Base-by-base conservation (phyloP, 1,284 basidiomycete genomes). In the Pisolithus thermaeus region DNA sequence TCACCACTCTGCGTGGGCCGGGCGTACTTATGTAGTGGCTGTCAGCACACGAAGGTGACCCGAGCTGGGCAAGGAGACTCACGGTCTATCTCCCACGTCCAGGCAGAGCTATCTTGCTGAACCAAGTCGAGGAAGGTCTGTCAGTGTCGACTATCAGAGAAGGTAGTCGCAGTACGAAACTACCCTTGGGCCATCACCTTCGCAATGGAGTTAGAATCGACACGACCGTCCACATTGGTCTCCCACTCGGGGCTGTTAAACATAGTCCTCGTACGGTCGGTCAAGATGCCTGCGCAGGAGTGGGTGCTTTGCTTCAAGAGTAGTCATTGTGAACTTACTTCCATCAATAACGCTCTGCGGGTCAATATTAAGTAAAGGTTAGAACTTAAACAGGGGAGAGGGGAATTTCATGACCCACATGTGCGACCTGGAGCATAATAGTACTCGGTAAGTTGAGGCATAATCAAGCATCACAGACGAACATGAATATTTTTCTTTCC, bases 401-500 rank as follows among this genome's bases (percentile, higher is more conserved):
- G 12, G 28, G 25, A 14, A 28, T 23, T 47, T 36, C 38, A 18
- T 3, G 9, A 74, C 81, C 61, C 60, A 84, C 83, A 66, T 86
- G 81, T 8, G 81, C 78, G 32, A 82, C 76, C 79, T 82, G 51
- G n/a, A 8, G n/a, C 4, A 28, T 18, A 41, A 41, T 5, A 11
- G 14, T 30, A 16, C n/a, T 14, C 6, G 9, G 47, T 66, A 48
- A 56, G 50, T 16, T 1, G 51, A 11, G 18, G 9, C 25, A 18
- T 7, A 22, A 22, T 7, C 5, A 16, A 43, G 23, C 48, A 20
- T 12, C 23, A 43, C 22, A 46, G 16, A 66, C 74, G 47, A 14
- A 84, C 86, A 67, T 91, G 87, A 50, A 91, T 89, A 58, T 89
- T 87, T 54, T 90, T 70, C 61, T 83, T 82, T 16, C 83, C 83